phyloP scores from a whole-genome alignment of 495 filamentous ascomycete species.

The Xylona heveae region DNA sequence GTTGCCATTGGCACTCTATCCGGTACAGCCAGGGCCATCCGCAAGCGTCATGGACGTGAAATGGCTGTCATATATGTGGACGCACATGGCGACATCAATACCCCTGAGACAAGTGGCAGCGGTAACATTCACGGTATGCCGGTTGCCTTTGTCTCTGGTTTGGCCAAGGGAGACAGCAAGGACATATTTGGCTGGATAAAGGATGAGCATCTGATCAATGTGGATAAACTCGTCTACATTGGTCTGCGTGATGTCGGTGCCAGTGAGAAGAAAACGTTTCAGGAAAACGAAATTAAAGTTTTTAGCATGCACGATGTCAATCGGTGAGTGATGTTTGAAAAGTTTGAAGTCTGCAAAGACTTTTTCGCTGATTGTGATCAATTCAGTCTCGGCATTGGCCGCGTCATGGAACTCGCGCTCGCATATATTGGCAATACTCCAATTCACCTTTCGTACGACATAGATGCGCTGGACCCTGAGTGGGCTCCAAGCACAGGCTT shows the following conservation, averaged over 20 bases:
- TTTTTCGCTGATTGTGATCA: constrained; percentile 1
- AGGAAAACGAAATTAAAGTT: constrained; percentile 74
- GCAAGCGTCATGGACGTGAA: constrained; percentile 51
- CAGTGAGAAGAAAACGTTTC: constrained; percentile 73
- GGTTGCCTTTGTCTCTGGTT: constrained; percentile 69
- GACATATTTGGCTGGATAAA: constrained; percentile 78
- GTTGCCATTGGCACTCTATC: constrained; percentile 87
- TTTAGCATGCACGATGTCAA: constrained; percentile 99
- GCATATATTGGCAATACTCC: constrained; percentile 87
- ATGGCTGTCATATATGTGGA: constrained; percentile 96
- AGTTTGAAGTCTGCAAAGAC: not conserved
- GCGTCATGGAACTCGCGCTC: constrained; percentile 90
- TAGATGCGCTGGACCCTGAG: constrained; percentile 87
- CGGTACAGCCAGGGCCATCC: constrained; percentile 63
- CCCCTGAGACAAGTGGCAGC: constrained; percentile 68
- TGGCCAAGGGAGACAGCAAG: constrained; percentile 48
- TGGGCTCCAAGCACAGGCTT: constrained; percentile 96
- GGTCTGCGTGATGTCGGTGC: constrained; percentile 79
- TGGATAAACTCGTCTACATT: constrained; percentile 88
- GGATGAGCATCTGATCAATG: constrained; percentile 37
- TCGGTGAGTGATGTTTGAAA: constrained; percentile 26
- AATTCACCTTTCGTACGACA: constrained; percentile 89
- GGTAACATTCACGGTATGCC: constrained; percentile 98
- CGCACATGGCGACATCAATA: constrained; percentile 93
- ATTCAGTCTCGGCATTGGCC: constrained; percentile 78